phyloP scores from a whole-genome alignment of 495 filamentous ascomycete species.

The Aspergillus hancockii region DNA sequence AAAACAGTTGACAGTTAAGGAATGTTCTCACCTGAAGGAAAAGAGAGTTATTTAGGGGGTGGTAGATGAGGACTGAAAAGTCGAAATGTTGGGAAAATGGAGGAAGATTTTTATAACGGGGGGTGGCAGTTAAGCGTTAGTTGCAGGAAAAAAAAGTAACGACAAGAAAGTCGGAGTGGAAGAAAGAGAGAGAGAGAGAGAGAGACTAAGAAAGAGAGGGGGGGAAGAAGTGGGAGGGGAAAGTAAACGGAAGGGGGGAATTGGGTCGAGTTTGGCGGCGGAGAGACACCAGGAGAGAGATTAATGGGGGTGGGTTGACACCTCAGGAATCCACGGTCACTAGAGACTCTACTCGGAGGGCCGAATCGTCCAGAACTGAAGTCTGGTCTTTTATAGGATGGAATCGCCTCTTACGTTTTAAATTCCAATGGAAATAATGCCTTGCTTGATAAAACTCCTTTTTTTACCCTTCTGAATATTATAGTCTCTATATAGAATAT shows the following conservation, averaged over 20 bases:
- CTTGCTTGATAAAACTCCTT: too few species aligned
- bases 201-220: conserved; percentile 21
- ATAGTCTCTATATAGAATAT: neutral
- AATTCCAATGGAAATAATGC: too few species aligned
- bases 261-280: conserved; percentile 21
- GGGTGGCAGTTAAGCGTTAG: conserved; percentile 1
- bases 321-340: neutral
- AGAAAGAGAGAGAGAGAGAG: conserved; percentile 20
- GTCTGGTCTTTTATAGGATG: neutral
- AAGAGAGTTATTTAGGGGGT: neutral
- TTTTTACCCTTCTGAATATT: neutral
- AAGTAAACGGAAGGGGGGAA: conserved; percentile 22
- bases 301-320: conserved; percentile 8
- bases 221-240: conserved; percentile 11
- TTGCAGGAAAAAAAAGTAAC: conserved; percentile 1
- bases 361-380: neutral
- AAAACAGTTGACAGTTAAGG: conserved; percentile 10
- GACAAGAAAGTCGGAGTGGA: neutral
- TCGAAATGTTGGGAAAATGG: conserved; percentile 3
- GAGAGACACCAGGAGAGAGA: conserved; percentile 25
- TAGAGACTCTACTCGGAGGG: neutral
- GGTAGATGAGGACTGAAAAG: neutral
- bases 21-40: conserved; percentile 10
- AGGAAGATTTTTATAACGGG: conserved; percentile 3
- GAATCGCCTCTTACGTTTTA: neutral